Percentiles rank a stretch among this genome's conserved stretches.
phyloP scores from a whole-genome alignment of 352 stramenopile species.

The Pythium aristosporum region DNA sequence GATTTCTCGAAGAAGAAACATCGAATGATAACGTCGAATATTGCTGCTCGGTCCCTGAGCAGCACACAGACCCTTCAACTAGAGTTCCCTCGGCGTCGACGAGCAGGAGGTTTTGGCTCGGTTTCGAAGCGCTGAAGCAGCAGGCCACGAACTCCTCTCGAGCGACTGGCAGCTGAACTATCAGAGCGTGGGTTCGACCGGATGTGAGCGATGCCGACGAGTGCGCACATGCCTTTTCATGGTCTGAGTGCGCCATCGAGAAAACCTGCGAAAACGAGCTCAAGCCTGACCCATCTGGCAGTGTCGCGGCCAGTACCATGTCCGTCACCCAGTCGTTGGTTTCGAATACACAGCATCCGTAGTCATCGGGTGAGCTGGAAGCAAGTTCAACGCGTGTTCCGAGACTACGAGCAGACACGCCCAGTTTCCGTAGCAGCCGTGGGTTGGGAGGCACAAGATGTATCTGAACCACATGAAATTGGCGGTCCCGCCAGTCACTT shows the following conservation, averaged over 20 bases:
- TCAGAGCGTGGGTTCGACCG: constrained; percentile 9
- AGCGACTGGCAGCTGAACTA: constrained; percentile 12
- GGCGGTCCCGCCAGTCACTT: constrained; percentile 39
- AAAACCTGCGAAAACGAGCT: constrained; percentile 43
- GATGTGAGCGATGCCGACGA: not conserved
- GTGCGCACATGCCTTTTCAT: not conserved
- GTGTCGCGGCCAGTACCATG: constrained; percentile 31
- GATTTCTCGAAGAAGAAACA: not conserved
- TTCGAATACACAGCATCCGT: constrained; percentile 51
- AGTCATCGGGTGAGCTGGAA: constrained; percentile 36
- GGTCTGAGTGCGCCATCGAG: not conserved
- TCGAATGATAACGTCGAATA: not conserved
- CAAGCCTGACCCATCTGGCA: constrained; percentile 19
- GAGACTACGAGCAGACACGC: constrained; percentile 35
- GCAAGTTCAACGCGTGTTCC: constrained; percentile 40
- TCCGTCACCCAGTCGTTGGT: constrained; percentile 57
- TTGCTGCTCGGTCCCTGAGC: not conserved
- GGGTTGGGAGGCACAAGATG: constrained; percentile 39
- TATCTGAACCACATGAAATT: constrained; percentile 42
- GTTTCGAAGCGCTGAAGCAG: not conserved
- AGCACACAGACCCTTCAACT: not conserved
- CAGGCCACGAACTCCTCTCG: not conserved
- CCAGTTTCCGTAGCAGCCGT: constrained; percentile 34
- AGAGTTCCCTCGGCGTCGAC: not conserved
- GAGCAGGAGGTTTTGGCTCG: not conserved